phyloP scores from a whole-genome alignment of 2,329 filamentous ascomycete species.

The Clarireedia homoeocarpa region DNA sequence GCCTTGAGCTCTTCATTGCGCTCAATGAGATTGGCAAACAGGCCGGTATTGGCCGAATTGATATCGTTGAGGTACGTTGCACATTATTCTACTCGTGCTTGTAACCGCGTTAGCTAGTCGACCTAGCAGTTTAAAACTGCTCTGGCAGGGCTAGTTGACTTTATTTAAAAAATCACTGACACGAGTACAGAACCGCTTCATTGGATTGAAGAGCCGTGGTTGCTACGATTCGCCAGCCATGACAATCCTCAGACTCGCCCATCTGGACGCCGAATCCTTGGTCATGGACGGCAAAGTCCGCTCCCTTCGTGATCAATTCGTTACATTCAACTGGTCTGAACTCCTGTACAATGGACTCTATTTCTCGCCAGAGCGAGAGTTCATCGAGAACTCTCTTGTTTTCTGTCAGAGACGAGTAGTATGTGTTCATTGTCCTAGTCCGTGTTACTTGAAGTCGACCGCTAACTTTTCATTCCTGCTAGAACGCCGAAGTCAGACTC shows the following conservation, averaged over 20 bases:
- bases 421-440: constrained; percentile 51
- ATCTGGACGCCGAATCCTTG: constrained; percentile 55
- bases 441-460: constrained; percentile 24
- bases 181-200: constrained; percentile 53
- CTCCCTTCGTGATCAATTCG: constrained; percentile 62
- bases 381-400: constrained; percentile 57
- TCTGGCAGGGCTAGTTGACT: too few relatives aligned
- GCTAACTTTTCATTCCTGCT: too few relatives aligned
- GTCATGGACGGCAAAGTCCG: constrained; percentile 62
- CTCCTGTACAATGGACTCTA: constrained; percentile 51
- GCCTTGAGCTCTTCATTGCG: constrained; percentile 63
- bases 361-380: constrained; percentile 66
- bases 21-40: constrained; percentile 64
- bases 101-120: too few relatives aligned
- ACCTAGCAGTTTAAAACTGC: too few relatives aligned
- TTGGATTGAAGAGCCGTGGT: constrained; percentile 71
- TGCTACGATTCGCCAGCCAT: constrained; percentile 57
- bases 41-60: constrained; percentile 71
- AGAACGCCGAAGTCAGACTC: too few relatives aligned
- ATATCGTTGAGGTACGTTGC: constrained; percentile 57
- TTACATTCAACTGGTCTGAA: constrained; percentile 56
- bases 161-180: too few relatives aligned
- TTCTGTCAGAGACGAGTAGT: constrained; percentile 56
- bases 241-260: constrained; percentile 28
- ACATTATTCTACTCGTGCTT: too few relatives aligned